Evolutionary conservation across 1,284 basidiomycete species (phyloP), one percentile per base, ranked within the genome.

Genomic region (Heterobasidion annosum): DNA sequence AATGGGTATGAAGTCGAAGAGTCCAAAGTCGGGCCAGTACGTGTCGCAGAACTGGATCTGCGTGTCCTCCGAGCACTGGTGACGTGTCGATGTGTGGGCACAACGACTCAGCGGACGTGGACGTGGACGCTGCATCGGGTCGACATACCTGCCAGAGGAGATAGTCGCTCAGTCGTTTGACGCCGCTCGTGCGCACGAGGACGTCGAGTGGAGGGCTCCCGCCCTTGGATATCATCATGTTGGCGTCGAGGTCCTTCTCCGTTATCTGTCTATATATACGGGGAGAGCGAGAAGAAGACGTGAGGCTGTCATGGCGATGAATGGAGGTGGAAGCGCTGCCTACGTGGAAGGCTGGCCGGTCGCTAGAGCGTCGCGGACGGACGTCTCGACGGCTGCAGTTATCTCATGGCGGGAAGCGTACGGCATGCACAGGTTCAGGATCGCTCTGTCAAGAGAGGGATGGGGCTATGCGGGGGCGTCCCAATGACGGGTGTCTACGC

Each of bases 341-440:
- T 50, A 67, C 68, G 16, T 19, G 37, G 16, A 54, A 48, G 32
- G 43, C 53, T 37, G 49, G n/a, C 32, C 40, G 46, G 16, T 10
- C n/a, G 43, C 47, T 8, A 48, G n/a, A 10, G 53, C 34, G 12
- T 68, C 62, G 12, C 71, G 63, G 18, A 83, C 60, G 4, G 79
- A 74, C 6, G 76, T 66, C 8, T 73, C 70, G 10, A 93, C 73
- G 12, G 78, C 77, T 0, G 81, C 79, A 5, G 90, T 79, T 12
- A 99, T 96, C 70, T 99, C 97, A 65, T 99, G 92, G 44, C 88
- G 79, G 2, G 93, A 90, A 1, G 92, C 80, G 65, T 99, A 99
- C 0, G 97, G 91, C 75, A 96, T 94, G 70, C 93, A 96, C 12
- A 99, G 75, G 64, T 99, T 99, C 47, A 99, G 76, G 37, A 95